Base-by-base conservation (phyloP, 2,329 filamentous ascomycete species). In the Amauroascus niger region DNA sequence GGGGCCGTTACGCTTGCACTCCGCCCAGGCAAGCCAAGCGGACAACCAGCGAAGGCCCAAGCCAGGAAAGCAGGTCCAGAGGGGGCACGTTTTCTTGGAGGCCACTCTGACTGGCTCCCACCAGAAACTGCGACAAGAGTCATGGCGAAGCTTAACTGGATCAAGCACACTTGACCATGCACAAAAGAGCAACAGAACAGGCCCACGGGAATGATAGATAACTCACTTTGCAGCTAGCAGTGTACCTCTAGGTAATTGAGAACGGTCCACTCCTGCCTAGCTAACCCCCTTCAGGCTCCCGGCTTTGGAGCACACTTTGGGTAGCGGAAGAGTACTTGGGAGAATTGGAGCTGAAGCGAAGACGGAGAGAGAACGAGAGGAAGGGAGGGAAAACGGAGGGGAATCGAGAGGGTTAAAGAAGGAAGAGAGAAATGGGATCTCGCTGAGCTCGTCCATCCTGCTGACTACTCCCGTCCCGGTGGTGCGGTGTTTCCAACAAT, bases 131-230 rank as follows among this genome's bases (percentile, higher is more conserved):
- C 16, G 40, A 52, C 49, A 52, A 44, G 39, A 32, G 8, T 16
- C 39, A 35, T 32, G 40, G 30, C 18, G 26, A 52, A 37, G 49
- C 49, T 52, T 52, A 33, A 44, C 24, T 3, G 3, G 13, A 16
- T n/a, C 49, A 52, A 52, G 37, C 49, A 44, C n/a, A 9, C 24
- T 18, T 32, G 43, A 20, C 26, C 43, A 46, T 46, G 43, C 43
- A 46, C 43, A 24, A 2, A 45, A 46, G 40, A 33, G 6, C n/a
- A n/a, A 46, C 6, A 26, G 22, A 3, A 46, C 20, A 39, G 6
- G 28, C 22, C 28, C 22, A 45, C 43, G 18, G 30, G 13, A 22
- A n/a, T 16, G 28, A 16, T 24, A 18, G 18, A 1, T 13, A 24
- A 45, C 41, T 45, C 24, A 45, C 41, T 45, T 45, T 28, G 22